Evolutionary conservation across 2,329 filamentous ascomycete genomes (phyloP), one percentile per base, ranked within the genome.

Genomic region (Torrubiellomyces zombiae): DNA sequence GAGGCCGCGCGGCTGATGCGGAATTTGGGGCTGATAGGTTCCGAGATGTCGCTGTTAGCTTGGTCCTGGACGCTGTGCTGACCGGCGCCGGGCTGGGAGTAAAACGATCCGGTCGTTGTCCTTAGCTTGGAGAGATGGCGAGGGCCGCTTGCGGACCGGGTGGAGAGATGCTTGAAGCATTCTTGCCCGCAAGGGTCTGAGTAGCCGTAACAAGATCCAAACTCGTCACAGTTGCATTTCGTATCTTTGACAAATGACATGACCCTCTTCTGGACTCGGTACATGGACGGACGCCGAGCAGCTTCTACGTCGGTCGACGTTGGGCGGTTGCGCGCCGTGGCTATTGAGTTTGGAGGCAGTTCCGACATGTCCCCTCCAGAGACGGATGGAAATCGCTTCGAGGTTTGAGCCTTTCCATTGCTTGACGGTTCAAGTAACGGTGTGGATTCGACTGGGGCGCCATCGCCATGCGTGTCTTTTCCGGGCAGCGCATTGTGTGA

Each of bases 241-340:
- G 61, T 70, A 37, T 75, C 70, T 40, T 63, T 68, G 32, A 75
- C 63, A 43, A 75, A 75, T 21, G 69, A 75, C 45, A 73, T 48
- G 19, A 75, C 62, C 13, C 65, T 55, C 29, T 60, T 58, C 21
- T 60, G 61, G 18, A 75, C 53, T 29, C 63, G 48, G 6, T 56
- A 38, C 45, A 73, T 62, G 4, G 68, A 72, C 3, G 60, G 58
- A 14, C 65, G 52, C 16, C 63, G 53, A 16, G 45, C 45, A 0
- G 45, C 45, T 4, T 40, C 34, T 4, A 44, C 33, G 15, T 48
- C 44, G 34, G 29, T 33, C 7, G 32, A 43, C 16, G 34, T 36
- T 10, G 39, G 35, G 4, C 45, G 44, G 25, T 29, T 37, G 26
- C 43, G 39, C 19, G 31, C 30, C 8, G 32, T 22, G 3, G 33